Evolutionary conservation across 257 asterid genomes (phyloP), one percentile per base, ranked within the genome.

Genomic region (Agastache rugosa): DNA sequence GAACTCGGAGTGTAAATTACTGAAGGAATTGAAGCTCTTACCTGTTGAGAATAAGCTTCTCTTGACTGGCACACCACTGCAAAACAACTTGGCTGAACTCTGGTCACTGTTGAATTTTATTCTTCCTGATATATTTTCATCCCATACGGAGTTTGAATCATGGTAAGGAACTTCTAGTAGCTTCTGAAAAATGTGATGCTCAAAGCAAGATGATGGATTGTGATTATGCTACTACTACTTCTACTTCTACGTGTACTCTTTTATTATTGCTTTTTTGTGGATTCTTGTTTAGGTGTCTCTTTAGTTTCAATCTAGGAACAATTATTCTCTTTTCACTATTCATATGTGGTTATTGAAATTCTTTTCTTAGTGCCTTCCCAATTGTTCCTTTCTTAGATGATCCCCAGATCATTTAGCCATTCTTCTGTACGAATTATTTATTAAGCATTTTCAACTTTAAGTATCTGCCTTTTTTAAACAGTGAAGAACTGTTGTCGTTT

Each of bases 1-100:
- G 81, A 92, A 95, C 84, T 87, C 98, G 0, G 74, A 92, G 67
- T 90, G 99, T 88, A 87, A 87, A 81, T 79, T 95, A 79, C 84
- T 91, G 77, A 90, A 75, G 82, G 96, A 88, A 77, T 83, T 92
- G 77, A 92, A 85, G 79, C 72, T 45, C 29, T 73, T 95, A 70
- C 69, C 82, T 44, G 83, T 88, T 34, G 98, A 95, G 85, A 95
- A 95, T 82, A 93, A 89, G 86, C 97, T 95, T 83, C 92, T 95
- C 34, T 82, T 95, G 82, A 95, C 99, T 62, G 99, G 99, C 82
- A 95, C 99, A 72, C 99, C 99, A 64, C 87, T 92, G 80, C 99
- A 95, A 76, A 95, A 95, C 86, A 95, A 95, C 87, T 81, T 95
- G 84, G 91, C 97, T 22, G 99, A 95, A 87, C 97, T 95, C 50